Percentiles rank a stretch among this genome's conserved stretches.
Conservation (phyloP, 441 rosid species). For the Erodium moschatum region DNA sequence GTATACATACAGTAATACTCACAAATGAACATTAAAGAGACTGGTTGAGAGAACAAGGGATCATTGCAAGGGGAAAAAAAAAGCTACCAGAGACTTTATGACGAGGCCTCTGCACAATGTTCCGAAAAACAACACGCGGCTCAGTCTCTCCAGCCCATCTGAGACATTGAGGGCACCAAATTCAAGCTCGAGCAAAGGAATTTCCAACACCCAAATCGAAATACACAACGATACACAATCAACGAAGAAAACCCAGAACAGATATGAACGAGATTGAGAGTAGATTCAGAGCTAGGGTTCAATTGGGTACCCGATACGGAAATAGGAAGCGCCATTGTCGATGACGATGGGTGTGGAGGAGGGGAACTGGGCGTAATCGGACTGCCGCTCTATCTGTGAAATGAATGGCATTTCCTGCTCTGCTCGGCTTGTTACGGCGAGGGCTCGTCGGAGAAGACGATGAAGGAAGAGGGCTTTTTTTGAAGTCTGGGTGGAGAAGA, state of each 20-base stretch:
- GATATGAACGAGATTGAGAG: neutral
- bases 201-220: neutral
- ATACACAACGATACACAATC: neutral
- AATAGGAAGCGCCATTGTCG: constrained; percentile 91
- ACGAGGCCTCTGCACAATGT: constrained; percentile 90
- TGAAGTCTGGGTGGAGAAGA: constrained; percentile 1
- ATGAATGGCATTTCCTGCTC: constrained; percentile 43
- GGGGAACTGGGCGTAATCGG: constrained; percentile 58
- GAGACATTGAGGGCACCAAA: constrained; percentile 11
- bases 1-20: too few relatives aligned
- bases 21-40: too few relatives aligned
- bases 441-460: neutral
- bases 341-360: constrained; percentile 73
- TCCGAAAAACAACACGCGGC: constrained; percentile 82
- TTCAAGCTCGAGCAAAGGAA: neutral
- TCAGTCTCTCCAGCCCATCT: constrained; percentile 96
- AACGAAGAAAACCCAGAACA: neutral
- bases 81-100: constrained; percentile 69
- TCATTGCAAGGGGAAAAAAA: neutral
- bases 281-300: constrained; percentile 27
- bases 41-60: neutral
- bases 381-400: constrained; percentile 50
- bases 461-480: constrained; percentile 1
- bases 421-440: neutral
- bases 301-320: constrained; percentile 73